These are phyloP conservation scores for Agaricus subrufescens DNA, from an alignment of 768 basidiomycete genomes.

Conservation along the genomic window DNA sequence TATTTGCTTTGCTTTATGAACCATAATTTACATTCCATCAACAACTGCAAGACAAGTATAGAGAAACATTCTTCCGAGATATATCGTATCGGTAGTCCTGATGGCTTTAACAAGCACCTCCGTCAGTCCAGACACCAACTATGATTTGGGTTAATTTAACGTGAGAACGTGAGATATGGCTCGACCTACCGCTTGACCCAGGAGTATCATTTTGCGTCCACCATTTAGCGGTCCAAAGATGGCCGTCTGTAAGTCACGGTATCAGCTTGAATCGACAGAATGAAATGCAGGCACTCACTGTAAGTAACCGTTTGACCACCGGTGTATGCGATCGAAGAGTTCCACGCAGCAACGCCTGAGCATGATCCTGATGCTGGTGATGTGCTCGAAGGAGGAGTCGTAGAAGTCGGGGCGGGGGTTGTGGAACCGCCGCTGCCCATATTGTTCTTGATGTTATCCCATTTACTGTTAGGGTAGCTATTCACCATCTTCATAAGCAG, in stretches of 20 bases:
- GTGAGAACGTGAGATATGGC: not conserved
- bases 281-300: slow-evolving; percentile 23
- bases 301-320: slow-evolving; percentile 44
- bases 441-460: slow-evolving; percentile 65
- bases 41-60: too few species aligned
- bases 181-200: slow-evolving; percentile 39
- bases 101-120: slow-evolving; percentile 35
- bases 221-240: slow-evolving; percentile 60
- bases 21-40: too few species aligned
- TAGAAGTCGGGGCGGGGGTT: slow-evolving; percentile 14
- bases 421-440: slow-evolving; percentile 36
- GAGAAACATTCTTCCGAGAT: too few species aligned
- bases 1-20: too few species aligned
- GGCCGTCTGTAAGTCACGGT: slow-evolving; percentile 27
- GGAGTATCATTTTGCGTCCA: slow-evolving; percentile 59
- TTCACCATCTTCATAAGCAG: not conserved
- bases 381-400: too few species aligned
- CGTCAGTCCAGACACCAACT: slow-evolving; percentile 55
- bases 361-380: slow-evolving; percentile 18
- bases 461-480: slow-evolving; percentile 66
- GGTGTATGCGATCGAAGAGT: slow-evolving; percentile 38
- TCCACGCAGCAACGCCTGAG: slow-evolving; percentile 45
- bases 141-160: not conserved
- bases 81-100: not conserved
- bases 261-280: not conserved